Conservation (phyloP, 805 yeast genomes). For the Cyberlindnera mrakii region DNA sequence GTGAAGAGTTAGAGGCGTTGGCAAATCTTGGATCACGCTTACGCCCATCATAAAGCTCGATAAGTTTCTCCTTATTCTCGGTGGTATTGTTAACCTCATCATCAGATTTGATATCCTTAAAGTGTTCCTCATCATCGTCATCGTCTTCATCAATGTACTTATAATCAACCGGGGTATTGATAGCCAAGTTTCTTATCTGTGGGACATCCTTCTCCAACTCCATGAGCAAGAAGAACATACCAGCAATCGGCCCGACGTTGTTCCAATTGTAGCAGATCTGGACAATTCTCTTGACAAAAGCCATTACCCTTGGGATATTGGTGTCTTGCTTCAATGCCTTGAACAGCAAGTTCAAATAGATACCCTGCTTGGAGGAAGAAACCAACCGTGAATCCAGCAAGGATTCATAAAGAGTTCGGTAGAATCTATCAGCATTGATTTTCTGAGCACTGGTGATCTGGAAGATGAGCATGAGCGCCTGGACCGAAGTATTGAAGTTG, state of each 20-base stretch:
- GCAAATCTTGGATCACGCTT: slow-evolving; percentile 92
- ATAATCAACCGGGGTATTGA: slow-evolving; percentile 46
- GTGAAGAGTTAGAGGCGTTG: slow-evolving; percentile 71
- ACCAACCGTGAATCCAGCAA: slow-evolving; percentile 78
- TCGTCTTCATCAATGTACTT: slow-evolving; percentile 44
- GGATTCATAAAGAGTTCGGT: slow-evolving; percentile 84
- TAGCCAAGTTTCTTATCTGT: slow-evolving; percentile 56
- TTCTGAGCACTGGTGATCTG: slow-evolving; percentile 66
- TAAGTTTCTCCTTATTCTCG: slow-evolving; percentile 7
- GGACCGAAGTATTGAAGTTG: slow-evolving; percentile 89
- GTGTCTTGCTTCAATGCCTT: slow-evolving; percentile 74
- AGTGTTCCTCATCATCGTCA: slow-evolving; percentile 30
- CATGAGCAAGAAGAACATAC: slow-evolving; percentile 68
- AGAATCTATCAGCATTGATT: slow-evolving; percentile 62
- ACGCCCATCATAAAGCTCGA: slow-evolving; percentile 60
- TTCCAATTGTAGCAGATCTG: slow-evolving; percentile 85
- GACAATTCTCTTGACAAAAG: slow-evolving; percentile 85
- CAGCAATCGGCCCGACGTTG: slow-evolving; percentile 81
- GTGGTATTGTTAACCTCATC: slow-evolving; percentile 16
- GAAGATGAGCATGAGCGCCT: slow-evolving; percentile 79
- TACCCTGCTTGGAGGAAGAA: slow-evolving; percentile 87
- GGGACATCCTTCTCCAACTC: slow-evolving; percentile 64
- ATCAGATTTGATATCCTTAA: slow-evolving; percentile 26
- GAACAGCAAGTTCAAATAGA: slow-evolving; percentile 80
- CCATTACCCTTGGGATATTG: slow-evolving; percentile 58